Evolutionary conservation across 2,329 filamentous ascomycete genomes (phyloP).

Genomic region (Cladorrhinum sp.): DNA sequence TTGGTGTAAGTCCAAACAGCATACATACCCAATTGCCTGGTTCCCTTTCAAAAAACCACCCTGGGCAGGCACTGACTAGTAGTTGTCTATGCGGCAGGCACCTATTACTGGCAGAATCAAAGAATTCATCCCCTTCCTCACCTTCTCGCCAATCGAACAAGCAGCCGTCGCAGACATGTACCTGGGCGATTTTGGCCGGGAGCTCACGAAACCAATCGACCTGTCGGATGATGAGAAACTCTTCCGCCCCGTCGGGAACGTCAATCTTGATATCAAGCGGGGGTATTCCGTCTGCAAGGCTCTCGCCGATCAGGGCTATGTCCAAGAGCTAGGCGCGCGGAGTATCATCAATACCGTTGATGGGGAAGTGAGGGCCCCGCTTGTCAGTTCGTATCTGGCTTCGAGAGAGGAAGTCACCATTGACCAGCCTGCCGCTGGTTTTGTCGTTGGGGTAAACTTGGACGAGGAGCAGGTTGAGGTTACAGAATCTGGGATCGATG

Average conservation of each 20-base stretch:
- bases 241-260: slow-evolving; percentile 34
- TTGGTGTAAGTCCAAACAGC: slow-evolving; percentile 11
- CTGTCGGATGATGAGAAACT: slow-evolving; percentile 27
- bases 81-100: no score
- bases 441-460: neutral
- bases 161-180: slow-evolving; percentile 42
- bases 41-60: no score
- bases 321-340: slow-evolving; percentile 34
- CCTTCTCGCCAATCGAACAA: slow-evolving; percentile 39
- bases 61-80: no score
- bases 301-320: slow-evolving; percentile 33
- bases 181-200: slow-evolving; percentile 35
- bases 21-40: no score
- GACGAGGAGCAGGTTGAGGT: slow-evolving; percentile 7
- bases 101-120: slow-evolving; percentile 43
- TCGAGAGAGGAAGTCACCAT: neutral
- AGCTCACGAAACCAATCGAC: slow-evolving; percentile 28
- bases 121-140: slow-evolving; percentile 41
- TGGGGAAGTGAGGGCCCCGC: slow-evolving; percentile 3
- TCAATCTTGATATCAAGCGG: slow-evolving; percentile 30
- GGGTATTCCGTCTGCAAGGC: slow-evolving; percentile 33
- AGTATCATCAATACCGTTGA: slow-evolving; percentile 31
- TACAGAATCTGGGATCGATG: neutral
- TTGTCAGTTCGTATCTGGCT: slow-evolving; percentile 8
- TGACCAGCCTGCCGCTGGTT: neutral